These are phyloP conservation scores for Verticillium longisporum DNA, from an alignment of 2,329 filamentous ascomycete genomes.

Conservation along the genomic window DNA sequence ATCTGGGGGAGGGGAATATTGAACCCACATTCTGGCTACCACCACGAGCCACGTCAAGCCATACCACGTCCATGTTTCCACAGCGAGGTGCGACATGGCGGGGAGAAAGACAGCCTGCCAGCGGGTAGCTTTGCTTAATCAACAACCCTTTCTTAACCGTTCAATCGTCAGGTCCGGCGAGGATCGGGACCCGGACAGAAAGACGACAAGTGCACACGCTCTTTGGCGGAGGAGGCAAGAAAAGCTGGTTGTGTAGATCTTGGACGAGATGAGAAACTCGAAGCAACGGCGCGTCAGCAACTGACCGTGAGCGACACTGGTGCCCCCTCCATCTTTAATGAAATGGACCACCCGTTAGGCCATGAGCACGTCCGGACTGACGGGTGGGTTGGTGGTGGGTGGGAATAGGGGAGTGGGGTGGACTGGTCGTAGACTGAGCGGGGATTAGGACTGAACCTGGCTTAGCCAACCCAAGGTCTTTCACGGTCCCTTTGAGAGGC, in stretches of 20 bases:
- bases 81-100: slow-evolving; percentile 21
- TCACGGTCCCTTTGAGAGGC: neutral
- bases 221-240: neutral
- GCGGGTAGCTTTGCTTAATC: neutral
- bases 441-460: neutral
- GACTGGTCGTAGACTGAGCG: neutral
- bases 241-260: neutral
- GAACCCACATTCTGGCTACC: slow-evolving; percentile 29
- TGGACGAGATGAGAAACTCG: neutral
- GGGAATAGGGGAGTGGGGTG: neutral
- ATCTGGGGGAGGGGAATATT: neutral
- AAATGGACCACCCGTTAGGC: neutral
- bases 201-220: neutral
- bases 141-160: neutral
- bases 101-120: neutral
- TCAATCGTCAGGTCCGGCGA: neutral
- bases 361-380: neutral
- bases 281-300: neutral
- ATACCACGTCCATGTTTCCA: slow-evolving; percentile 39
- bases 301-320: neutral
- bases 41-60: slow-evolving; percentile 30
- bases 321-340: neutral
- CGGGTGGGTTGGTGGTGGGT: neutral
- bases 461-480: neutral
- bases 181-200: neutral